These are phyloP conservation scores for Carex sylvatica DNA, from an alignment of 202 grass and related monocot species.

Conservation along the genomic window DNA sequence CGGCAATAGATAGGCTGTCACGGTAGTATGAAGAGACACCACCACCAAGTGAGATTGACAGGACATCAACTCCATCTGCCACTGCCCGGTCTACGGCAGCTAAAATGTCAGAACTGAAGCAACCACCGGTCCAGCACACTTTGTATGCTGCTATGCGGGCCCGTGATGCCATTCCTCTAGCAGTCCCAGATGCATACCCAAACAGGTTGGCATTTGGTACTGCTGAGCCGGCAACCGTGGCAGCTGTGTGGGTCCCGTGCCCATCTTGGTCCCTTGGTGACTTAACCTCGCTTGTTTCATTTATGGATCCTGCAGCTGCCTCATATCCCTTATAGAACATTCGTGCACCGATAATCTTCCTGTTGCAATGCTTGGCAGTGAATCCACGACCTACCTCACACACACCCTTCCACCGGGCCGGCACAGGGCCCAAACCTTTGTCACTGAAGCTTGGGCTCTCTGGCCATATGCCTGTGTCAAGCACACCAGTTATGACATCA, in stretches of 20 bases:
- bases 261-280: slow-evolving; percentile 96
- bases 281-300: slow-evolving; percentile 79
- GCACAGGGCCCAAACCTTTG: slow-evolving; percentile 58
- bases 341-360: slow-evolving; percentile 82
- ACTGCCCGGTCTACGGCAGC: slow-evolving; percentile 84
- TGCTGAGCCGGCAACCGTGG: slow-evolving; percentile 69
- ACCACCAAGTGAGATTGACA: slow-evolving; percentile 92
- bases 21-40: slow-evolving; percentile 65
- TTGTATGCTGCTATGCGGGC: slow-evolving; percentile 92
- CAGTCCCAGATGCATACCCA: slow-evolving; percentile 74
- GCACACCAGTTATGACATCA: slow-evolving; percentile 71
- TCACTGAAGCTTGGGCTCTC: slow-evolving; percentile 76
- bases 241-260: slow-evolving; percentile 92
- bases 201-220: slow-evolving; percentile 65
- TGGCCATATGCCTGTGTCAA: slow-evolving; percentile 85
- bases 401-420: slow-evolving; percentile 65
- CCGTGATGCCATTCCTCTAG: slow-evolving; percentile 80
- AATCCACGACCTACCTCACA: slow-evolving; percentile 75
- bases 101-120: slow-evolving; percentile 98
- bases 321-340: slow-evolving; percentile 93
- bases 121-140: slow-evolving; percentile 91
- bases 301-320: slow-evolving; percentile 68
- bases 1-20: slow-evolving; percentile 73
- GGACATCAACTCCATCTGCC: slow-evolving; percentile 83
- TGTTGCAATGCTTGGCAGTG: slow-evolving; percentile 50